Conservation (phyloP, 441 rosid species). For the Erodium texanum region DNA sequence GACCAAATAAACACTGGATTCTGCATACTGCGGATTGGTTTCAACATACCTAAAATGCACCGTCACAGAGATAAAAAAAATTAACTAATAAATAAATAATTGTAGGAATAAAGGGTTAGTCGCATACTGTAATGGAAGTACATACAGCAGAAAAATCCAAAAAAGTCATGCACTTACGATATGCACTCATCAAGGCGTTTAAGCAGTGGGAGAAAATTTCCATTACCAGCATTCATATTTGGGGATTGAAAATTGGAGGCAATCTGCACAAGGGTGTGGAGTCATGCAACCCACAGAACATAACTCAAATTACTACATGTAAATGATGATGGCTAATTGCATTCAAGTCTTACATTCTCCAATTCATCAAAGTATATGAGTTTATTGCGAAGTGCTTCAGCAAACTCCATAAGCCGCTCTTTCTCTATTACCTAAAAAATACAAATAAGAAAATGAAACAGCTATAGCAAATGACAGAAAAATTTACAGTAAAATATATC, state of each 20-base stretch:
- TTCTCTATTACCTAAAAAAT: conserved; percentile 69
- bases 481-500: neutral
- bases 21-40: conserved; percentile 91
- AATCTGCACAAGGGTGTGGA: conserved; percentile 43
- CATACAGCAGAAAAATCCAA: neutral
- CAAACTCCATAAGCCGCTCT: conserved; percentile 84
- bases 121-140: neutral
- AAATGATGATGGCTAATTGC: conserved; percentile 15
- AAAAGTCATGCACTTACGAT: conserved; percentile 46
- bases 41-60: conserved; percentile 60
- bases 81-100: neutral
- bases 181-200: conserved; percentile 91
- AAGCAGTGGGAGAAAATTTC: conserved; percentile 79
- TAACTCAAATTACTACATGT: neutral
- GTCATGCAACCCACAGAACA: conserved; percentile 12
- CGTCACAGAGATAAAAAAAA: too few species aligned
- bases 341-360: conserved; percentile 94
- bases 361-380: conserved; percentile 94
- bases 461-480: neutral
- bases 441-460: conserved; percentile 15
- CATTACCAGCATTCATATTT: conserved; percentile 70
- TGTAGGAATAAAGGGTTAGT: neutral
- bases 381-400: conserved; percentile 85
- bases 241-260: conserved; percentile 81
- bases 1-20: conserved; percentile 83